Conservation (phyloP, 106 monocot genomes). For the Cymbidium sinense region DNA sequence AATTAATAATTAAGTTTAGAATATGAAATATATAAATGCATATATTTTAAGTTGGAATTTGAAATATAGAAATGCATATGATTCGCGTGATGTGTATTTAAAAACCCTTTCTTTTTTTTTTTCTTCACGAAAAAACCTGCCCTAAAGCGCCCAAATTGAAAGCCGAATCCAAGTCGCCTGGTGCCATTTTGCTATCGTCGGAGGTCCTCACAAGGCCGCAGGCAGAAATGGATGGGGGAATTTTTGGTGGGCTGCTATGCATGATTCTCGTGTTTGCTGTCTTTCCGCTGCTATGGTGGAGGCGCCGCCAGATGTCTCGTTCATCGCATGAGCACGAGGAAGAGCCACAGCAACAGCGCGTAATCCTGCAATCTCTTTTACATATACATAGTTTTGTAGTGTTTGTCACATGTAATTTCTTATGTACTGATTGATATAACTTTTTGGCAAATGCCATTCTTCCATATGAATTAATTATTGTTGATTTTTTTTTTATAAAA, state of each 20-base stretch:
- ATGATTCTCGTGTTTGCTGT: constrained; percentile 50
- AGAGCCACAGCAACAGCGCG: constrained; percentile 30
- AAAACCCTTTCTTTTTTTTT: too few species aligned
- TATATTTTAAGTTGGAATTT: too few species aligned
- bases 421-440: neutral
- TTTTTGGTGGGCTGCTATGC: constrained; percentile 31
- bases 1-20: too few species aligned
- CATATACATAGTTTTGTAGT: too few species aligned
- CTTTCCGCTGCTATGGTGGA: constrained; percentile 52
- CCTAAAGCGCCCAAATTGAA: too few species aligned
- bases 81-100: too few species aligned
- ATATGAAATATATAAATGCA: too few species aligned
- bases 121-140: too few species aligned
- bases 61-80: too few species aligned
- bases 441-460: neutral
- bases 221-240: constrained; percentile 18
- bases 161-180: too few species aligned
- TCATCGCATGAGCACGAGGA: constrained; percentile 30
- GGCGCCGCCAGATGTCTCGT: constrained; percentile 35
- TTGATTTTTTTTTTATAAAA: neutral
- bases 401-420: neutral
- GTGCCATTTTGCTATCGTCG: neutral
- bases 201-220: neutral
- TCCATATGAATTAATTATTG: neutral
- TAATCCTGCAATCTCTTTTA: constrained; percentile 3